Conservation (phyloP, 1,284 basidiomycete genomes). For the Fomitopsis pinicola region DNA sequence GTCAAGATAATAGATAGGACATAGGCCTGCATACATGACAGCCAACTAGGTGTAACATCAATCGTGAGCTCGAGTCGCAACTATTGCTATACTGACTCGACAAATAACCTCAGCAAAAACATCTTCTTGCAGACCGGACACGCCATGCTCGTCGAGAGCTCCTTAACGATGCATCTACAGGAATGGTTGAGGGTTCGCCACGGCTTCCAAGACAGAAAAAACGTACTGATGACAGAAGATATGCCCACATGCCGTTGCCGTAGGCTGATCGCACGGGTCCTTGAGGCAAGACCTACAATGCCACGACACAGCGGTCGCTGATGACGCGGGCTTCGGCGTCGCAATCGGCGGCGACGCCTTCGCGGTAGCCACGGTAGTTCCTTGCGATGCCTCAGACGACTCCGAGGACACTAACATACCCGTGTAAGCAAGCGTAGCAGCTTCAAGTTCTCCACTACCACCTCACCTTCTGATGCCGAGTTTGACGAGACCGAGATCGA, state of each 20-base stretch:
- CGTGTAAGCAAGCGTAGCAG: neutral
- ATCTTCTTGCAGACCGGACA: constrained; percentile 10
- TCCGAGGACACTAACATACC: neutral
- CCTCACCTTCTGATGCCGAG: neutral
- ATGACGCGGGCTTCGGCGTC: neutral
- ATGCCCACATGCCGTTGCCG: constrained; percentile 25
- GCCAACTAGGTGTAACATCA: too few species aligned
- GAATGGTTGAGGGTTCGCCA: neutral
- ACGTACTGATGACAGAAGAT: constrained; percentile 26
- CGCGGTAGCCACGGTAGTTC: neutral
- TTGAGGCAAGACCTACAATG: constrained; percentile 25
- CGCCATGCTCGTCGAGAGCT: constrained; percentile 2
- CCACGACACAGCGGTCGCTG: constrained; percentile 13
- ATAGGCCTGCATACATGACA: too few species aligned
- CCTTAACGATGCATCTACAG: constrained; percentile 24
- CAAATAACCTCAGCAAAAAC: constrained; percentile 22
- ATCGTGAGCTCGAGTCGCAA: too few species aligned
- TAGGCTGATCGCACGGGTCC: constrained; percentile 22
- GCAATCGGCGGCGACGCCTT: neutral
- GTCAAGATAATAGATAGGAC: too few species aligned
- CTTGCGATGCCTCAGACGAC: neutral
- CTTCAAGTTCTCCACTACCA: neutral
- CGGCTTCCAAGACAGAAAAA: neutral
- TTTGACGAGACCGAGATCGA: neutral
- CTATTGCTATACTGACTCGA: constrained; percentile 6